Evolutionary conservation across 2,329 filamentous ascomycete species (phyloP).

Genomic region (Beauveria rudraprayagi): DNA sequence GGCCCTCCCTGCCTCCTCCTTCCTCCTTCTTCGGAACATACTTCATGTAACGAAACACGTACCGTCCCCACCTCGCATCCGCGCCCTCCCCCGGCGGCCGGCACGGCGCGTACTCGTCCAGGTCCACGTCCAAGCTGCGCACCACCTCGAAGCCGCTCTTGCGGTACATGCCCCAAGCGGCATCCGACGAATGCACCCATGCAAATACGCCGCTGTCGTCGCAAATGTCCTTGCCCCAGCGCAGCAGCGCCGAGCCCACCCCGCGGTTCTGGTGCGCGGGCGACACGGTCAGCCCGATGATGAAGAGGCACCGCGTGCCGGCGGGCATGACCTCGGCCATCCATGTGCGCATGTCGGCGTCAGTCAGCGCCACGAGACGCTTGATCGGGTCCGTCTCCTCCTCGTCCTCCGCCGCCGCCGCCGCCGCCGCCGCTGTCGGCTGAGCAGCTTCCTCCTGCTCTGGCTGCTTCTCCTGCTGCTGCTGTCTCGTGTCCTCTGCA

Average conservation of each 20-base stretch:
- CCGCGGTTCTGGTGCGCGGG: slow-evolving; percentile 24
- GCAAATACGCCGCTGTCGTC: slow-evolving; percentile 22
- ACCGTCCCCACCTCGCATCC: slow-evolving; percentile 24
- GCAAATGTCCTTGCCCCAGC: slow-evolving; percentile 23
- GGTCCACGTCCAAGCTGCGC: slow-evolving; percentile 21
- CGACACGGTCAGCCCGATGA: slow-evolving; percentile 24
- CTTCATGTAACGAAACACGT: slow-evolving; percentile 27
- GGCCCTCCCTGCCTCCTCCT: not conserved
- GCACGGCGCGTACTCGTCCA: slow-evolving; percentile 24
- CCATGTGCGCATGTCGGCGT: slow-evolving; percentile 24
- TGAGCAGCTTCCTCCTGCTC: not conserved
- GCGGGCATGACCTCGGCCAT: slow-evolving; percentile 24
- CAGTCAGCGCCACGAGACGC: slow-evolving; percentile 23
- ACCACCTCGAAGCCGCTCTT: slow-evolving; percentile 23
- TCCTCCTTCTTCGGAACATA: slow-evolving; percentile 12
- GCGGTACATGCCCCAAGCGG: slow-evolving; percentile 21
- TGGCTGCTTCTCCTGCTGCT: not conserved
- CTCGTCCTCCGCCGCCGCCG: no score
- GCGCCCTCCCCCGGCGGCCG: slow-evolving; percentile 19
- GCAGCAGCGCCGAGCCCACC: slow-evolving; percentile 24
- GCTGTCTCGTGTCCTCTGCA: not conserved
- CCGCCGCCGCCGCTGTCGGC: no score
- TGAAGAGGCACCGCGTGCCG: slow-evolving; percentile 24
- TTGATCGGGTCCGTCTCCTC: slow-evolving; percentile 19
- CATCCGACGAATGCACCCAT: slow-evolving; percentile 29